phyloP scores from a whole-genome alignment of 2,329 filamentous ascomycete genomes.

The Neopestalotiopsis clavispora region DNA sequence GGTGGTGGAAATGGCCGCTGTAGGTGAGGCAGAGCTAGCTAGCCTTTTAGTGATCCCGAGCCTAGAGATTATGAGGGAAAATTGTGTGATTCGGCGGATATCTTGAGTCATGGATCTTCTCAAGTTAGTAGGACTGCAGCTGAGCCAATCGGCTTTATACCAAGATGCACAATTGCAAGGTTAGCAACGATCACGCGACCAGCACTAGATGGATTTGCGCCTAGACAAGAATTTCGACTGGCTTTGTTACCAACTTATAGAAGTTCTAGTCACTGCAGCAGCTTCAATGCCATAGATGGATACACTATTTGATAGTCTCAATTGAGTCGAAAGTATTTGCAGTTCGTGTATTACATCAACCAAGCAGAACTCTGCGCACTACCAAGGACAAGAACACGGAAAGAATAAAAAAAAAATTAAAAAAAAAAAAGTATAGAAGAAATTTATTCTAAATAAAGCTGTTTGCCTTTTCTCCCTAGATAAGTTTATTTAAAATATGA shows the following conservation, averaged over 20 bases:
- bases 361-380: too few relatives aligned
- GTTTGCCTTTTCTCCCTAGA: too few relatives aligned
- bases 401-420: too few relatives aligned
- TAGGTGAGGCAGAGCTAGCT: not conserved
- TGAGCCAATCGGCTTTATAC: not conserved
- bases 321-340: too few relatives aligned
- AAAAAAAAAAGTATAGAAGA: too few relatives aligned
- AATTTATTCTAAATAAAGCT: too few relatives aligned
- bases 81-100: not conserved
- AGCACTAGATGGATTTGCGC: not conserved
- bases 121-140: not conserved
- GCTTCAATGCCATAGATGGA: too few relatives aligned
- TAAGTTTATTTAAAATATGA: too few relatives aligned
- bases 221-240: not conserved
- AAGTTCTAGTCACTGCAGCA: too few relatives aligned
- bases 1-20: not conserved
- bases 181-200: not conserved
- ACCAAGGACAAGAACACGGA: too few relatives aligned
- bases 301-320: too few relatives aligned
- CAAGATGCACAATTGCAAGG: not conserved
- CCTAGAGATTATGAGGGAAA: not conserved
- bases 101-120: not conserved
- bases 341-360: too few relatives aligned
- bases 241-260: not conserved
- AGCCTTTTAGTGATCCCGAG: not conserved